Base-by-base conservation (phyloP, 192 early-diverging fungal genomes). In the Spizellomyces sp. region DNA sequence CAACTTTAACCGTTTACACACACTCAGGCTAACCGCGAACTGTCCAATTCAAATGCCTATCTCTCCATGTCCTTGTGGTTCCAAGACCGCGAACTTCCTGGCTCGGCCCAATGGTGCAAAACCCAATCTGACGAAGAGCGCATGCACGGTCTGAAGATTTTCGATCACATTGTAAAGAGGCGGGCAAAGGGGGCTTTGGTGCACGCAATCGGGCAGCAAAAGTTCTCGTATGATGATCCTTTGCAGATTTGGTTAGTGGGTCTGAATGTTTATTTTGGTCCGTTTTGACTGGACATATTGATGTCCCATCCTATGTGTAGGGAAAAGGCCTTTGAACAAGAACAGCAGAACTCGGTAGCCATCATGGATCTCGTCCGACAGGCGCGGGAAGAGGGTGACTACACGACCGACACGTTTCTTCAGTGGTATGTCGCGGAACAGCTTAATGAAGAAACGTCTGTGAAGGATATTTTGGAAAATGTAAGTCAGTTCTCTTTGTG, bases 1-100 rank as follows among this genome's bases (percentile, higher is more conserved):
- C 45, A 65, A 1, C 59, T 22, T 61, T 27, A 61, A 12, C 4
- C 14, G 12, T 4, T 10, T 4, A 61, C 27, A 22, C 4, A 22
- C 12, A 36, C 10, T 19, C 43, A 70, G 67, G 79, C 79, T 46
- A 80, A 80, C 52, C 43, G 68, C 43, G 79, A 80, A 48, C 73
- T 80, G 14, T 43, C 52, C 14, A 46, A 63, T 14, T 74, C 71
- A 43, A 62, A 62, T 62, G 27, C 43, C 46, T 80, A 80, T 52
- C 72, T 80, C n/a, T 77, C 79, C 43, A 67, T 77, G 58, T 80
- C 79, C 12, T 64, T 80, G 7, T 80, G 76, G 75, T 80, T 80
- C 69, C 55, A 54, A 41, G 79, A 80, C 54, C 70, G 70, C 48
- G 79, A 80, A 48, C 71, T 80, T n/a, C 75, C 71, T 4, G 79